phyloP scores from a whole-genome alignment of 768 basidiomycete genomes.

The Ephemerocybe angulata region DNA sequence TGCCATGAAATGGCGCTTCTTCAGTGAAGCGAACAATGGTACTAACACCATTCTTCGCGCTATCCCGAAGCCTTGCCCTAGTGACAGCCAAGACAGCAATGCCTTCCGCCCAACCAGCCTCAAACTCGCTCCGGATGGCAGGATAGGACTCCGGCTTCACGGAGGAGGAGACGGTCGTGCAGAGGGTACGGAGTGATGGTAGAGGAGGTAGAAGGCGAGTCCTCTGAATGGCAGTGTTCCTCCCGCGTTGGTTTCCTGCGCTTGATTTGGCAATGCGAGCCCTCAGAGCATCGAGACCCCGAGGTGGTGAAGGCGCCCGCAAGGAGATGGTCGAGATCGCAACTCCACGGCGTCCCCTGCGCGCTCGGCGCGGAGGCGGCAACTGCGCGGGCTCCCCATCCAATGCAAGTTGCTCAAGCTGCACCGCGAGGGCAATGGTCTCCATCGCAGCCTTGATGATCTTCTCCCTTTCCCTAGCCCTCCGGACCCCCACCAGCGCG shows the following conservation, averaged over 20 bases:
- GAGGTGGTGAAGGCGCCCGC: conserved; percentile 25
- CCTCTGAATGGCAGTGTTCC: conserved; percentile 17
- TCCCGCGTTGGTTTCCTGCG: conserved; percentile 9
- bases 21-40: conserved; percentile 40
- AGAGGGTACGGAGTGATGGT: conserved; percentile 47
- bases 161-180: conserved; percentile 34
- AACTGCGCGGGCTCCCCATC: conserved; percentile 12
- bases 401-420: conserved; percentile 3
- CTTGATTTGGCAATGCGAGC: conserved; percentile 4
- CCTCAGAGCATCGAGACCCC: conserved; percentile 6
- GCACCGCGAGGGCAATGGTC: conserved; percentile 14
- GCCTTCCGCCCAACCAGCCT: conserved; percentile 61
- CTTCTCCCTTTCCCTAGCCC: conserved; percentile 67
- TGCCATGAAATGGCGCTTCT: conserved; percentile 13
- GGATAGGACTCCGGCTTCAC: conserved; percentile 33
- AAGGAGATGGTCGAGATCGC: conserved; percentile 65
- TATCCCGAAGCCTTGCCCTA: conserved; percentile 42
- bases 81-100: conserved; percentile 49
- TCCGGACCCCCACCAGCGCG: conserved; percentile 56
- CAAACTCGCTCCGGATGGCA: conserved; percentile 48
- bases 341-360: conserved; percentile 56
- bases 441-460: conserved; percentile 51
- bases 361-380: conserved; percentile 19
- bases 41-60: conserved; percentile 44
- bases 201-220: conserved; percentile 57